Base-by-base conservation (phyloP, 179 eudicot species). In the Dionaea muscipula region DNA sequence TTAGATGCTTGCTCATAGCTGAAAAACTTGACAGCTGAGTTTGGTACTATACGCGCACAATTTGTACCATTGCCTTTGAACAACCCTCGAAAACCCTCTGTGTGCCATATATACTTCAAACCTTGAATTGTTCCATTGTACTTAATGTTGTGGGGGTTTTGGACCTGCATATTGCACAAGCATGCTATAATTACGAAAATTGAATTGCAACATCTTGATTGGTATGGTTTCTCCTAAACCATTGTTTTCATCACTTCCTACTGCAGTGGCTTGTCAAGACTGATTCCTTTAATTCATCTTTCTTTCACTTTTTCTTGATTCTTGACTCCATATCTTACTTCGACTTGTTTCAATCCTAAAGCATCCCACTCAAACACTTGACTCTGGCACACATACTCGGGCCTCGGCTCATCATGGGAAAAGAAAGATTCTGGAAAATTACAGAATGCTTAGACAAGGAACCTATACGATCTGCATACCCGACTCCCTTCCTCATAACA, bases 41-140 rank as follows among this genome's bases (percentile, higher is more conserved):
- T 86, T 47, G 95, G 91, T 39, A 86, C 87, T 37, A 86, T 83
- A 26, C 95, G 87, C 20, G 91, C 95, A 75, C 95, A 86, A 72
- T 83, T 86, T 20, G 91, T 75, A 31, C 95, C 95, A 70, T 86
- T 83, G 58, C 91, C 95, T 73, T 83, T 83, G 63, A 86, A 86
- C 73, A 83, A 47, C 68, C 95, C 95, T 47, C 79, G 69, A 16
- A 83, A 48, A 48, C 95, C 95, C 67, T 85, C 95, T 37, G 91
- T 80, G 50, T 75, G 69, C 87, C 87, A 85, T 56, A 85, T 80
- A 64, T 85, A 81, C 70, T 83, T 80, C 53, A 85, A 65, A 26
- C 91, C 95, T 70, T 83, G 95, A 63, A 85, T 43, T 7, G 87
- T 85, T 56, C 95, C 91, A 56, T 67, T 75, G 68, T 83, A 85